phyloP scores from a whole-genome alignment of 1,284 basidiomycete species.

The Ceratorhiza oryzae-sativae region DNA sequence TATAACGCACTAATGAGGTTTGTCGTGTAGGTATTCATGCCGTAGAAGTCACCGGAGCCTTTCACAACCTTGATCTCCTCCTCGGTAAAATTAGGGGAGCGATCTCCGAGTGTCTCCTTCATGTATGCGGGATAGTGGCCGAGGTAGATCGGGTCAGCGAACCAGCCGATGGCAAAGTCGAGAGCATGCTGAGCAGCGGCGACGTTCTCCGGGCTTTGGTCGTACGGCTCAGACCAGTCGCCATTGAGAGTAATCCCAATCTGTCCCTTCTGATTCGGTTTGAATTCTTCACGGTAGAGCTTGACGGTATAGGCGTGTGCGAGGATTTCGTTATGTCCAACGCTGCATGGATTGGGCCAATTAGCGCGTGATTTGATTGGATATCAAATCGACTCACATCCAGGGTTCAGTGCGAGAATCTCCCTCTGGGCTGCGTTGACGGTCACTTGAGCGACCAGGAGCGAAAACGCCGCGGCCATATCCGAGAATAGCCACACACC shows the following conservation, averaged over 20 bases:
- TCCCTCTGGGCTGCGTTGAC: conserved; percentile 61
- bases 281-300: conserved; percentile 68
- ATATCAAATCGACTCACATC: conserved; percentile 58
- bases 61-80: conserved; percentile 69
- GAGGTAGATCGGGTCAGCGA: conserved; percentile 73
- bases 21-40: conserved; percentile 76
- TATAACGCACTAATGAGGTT: conserved; percentile 65
- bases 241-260: conserved; percentile 81
- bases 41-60: conserved; percentile 74
- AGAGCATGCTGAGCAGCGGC: conserved; percentile 70
- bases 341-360: conserved; percentile 53
- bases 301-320: conserved; percentile 72
- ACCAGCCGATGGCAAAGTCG: conserved; percentile 68
- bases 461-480: conserved; percentile 71
- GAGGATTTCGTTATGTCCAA: conserved; percentile 71
- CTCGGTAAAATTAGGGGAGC: conserved; percentile 69
- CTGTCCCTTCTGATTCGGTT: conserved; percentile 60
- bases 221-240: conserved; percentile 73
- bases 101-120: conserved; percentile 65
- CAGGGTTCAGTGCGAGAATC: conserved; percentile 73
- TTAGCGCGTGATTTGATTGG: neutral
- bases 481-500: conserved; percentile 73
- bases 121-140: conserved; percentile 73
- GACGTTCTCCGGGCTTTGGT: conserved; percentile 66
- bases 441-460: conserved; percentile 70